Conservation (phyloP, 768 basidiomycete species). For the Heimioporus sp. region DNA sequence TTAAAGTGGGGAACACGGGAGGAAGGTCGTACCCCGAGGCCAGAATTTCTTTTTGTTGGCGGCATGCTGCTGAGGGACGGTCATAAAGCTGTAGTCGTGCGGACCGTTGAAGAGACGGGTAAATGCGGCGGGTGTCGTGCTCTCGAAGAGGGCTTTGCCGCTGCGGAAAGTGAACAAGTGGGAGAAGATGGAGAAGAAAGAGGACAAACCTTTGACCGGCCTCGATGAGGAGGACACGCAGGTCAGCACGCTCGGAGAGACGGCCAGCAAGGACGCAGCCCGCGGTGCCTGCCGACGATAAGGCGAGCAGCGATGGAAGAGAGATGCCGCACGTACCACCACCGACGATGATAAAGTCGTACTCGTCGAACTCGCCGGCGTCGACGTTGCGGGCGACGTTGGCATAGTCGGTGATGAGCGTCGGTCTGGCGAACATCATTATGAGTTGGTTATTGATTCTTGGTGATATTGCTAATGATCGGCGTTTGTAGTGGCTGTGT, state of each 20-base stretch:
- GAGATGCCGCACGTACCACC: slow-evolving; percentile 38
- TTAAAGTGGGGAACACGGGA: not conserved
- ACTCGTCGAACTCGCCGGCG: slow-evolving; percentile 27
- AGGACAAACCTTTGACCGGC: slow-evolving; percentile 44
- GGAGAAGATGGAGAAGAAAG: not conserved
- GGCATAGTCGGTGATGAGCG: not conserved
- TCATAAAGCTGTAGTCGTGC: slow-evolving; percentile 54
- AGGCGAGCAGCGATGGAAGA: not conserved
- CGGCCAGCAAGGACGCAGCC: slow-evolving; percentile 46
- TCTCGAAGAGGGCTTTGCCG: slow-evolving; percentile 39
- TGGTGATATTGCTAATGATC: too few relatives aligned
- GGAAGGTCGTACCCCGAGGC: slow-evolving; percentile 54
- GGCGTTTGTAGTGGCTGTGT: slow-evolving; percentile 19
- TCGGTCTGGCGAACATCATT: too few relatives aligned
- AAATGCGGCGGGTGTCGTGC: slow-evolving; percentile 46
- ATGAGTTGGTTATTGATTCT: too few relatives aligned
- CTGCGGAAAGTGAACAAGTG: slow-evolving; percentile 26
- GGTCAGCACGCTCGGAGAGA: slow-evolving; percentile 36
- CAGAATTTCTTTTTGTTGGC: slow-evolving; percentile 50
- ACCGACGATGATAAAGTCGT: slow-evolving; percentile 53
- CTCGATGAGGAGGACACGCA: slow-evolving; percentile 41
- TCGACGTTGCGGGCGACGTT: not conserved
- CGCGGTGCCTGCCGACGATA: slow-evolving; percentile 35
- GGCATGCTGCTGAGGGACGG: slow-evolving; percentile 54
- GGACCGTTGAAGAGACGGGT: slow-evolving; percentile 41